A percentile compares a stretch with the other conserved stretches of the same genome.
Evolutionary conservation across 2,329 filamentous ascomycete genomes (phyloP).

Genomic region (Coleophoma crateriformis): DNA sequence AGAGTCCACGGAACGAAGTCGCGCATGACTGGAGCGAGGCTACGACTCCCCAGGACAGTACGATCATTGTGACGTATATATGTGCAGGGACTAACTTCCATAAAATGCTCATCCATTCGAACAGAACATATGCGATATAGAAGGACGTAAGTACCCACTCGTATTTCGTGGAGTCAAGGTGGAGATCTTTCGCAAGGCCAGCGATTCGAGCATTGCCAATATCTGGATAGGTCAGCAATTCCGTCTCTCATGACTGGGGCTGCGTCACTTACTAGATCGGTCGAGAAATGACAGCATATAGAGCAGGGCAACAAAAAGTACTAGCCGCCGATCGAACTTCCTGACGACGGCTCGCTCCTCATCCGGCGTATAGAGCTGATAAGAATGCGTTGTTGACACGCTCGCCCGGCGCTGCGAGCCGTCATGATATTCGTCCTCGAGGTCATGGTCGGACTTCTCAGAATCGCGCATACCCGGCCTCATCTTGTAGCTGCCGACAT

Average conservation of each 20-base stretch:
- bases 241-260: background rate
- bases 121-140: slow-evolving; percentile 57
- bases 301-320: slow-evolving; percentile 74
- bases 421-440: slow-evolving; percentile 7
- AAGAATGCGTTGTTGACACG: slow-evolving; percentile 31
- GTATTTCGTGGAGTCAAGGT: slow-evolving; percentile 45
- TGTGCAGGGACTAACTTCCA: slow-evolving; percentile 57
- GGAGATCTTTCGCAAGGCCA: slow-evolving; percentile 56
- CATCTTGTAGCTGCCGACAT: slow-evolving; percentile 16
- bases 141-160: slow-evolving; percentile 57
- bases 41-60: slow-evolving; percentile 73
- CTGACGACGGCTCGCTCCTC: slow-evolving; percentile 68
- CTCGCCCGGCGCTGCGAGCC: slow-evolving; percentile 16
- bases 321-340: slow-evolving; percentile 73
- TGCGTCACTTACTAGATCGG: slow-evolving; percentile 60
- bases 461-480: slow-evolving; percentile 1
- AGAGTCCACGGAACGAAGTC: slow-evolving; percentile 55
- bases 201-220: slow-evolving; percentile 60
- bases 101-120: slow-evolving; percentile 61
- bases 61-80: slow-evolving; percentile 53
- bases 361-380: slow-evolving; percentile 52
- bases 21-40: slow-evolving; percentile 68
- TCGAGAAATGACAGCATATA: slow-evolving; percentile 86
- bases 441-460: slow-evolving; percentile 12
- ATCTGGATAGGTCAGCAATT: slow-evolving; percentile 32